phyloP scores from a whole-genome alignment of 2,329 filamentous ascomycete species.

The Chaetomiaceae sp. region DNA sequence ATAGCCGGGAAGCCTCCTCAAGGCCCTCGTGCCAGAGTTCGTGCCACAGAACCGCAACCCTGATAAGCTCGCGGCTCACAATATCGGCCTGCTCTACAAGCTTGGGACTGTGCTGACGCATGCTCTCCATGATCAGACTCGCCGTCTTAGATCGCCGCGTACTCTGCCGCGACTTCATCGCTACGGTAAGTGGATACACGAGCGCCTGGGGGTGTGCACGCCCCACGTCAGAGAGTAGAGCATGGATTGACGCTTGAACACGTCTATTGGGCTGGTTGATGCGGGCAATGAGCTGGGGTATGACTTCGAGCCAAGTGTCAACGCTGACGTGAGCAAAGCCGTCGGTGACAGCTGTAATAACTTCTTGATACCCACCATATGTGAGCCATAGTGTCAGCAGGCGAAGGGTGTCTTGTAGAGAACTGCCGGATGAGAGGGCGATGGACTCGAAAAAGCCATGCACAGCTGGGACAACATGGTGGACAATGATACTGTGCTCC shows the following conservation, averaged over 20 bases:
- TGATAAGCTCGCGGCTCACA: slow-evolving; percentile 93
- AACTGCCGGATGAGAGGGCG: slow-evolving; percentile 82
- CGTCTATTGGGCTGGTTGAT: slow-evolving; percentile 93
- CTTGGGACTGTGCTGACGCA: slow-evolving; percentile 88
- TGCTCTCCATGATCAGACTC: slow-evolving; percentile 92
- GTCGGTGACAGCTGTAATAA: slow-evolving; percentile 82
- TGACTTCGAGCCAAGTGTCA: slow-evolving; percentile 98
- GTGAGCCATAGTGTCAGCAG: slow-evolving; percentile 95
- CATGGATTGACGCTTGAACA: slow-evolving; percentile 87
- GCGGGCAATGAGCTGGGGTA: slow-evolving; percentile 91
- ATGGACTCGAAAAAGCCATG: slow-evolving; percentile 98
- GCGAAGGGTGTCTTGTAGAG: slow-evolving; percentile 89
- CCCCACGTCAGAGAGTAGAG: slow-evolving; percentile 86
- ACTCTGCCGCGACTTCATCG: slow-evolving; percentile 88
- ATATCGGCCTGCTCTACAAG: slow-evolving; percentile 93
- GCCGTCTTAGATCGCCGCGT: slow-evolving; percentile 82
- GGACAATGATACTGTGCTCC: slow-evolving; percentile 66
- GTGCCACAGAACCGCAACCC: slow-evolving; percentile 96
- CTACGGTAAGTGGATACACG: slow-evolving; percentile 94
- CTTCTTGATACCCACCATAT: slow-evolving; percentile 82
- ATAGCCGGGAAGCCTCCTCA: slow-evolving; percentile 91
- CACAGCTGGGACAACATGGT: slow-evolving; percentile 91
- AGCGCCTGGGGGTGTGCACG: slow-evolving; percentile 92
- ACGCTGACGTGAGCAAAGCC: slow-evolving; percentile 90
- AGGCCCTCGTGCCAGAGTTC: slow-evolving; percentile 98